phyloP scores from a whole-genome alignment of 2,329 filamentous ascomycete species.

The Aspergillus fructus region DNA sequence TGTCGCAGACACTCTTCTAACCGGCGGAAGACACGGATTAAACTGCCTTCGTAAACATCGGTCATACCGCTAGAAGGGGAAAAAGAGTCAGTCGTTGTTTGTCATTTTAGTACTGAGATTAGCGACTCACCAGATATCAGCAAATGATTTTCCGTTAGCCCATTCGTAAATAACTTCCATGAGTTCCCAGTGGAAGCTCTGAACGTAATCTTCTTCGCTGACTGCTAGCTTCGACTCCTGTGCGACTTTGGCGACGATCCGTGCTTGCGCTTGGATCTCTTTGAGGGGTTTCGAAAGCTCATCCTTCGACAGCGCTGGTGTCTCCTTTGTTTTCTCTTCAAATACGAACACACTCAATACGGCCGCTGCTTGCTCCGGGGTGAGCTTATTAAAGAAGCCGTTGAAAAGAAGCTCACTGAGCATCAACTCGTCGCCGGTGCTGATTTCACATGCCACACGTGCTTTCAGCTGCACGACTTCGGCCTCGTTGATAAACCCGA shows the following conservation, averaged over 20 bases:
- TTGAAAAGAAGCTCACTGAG: constrained; percentile 93
- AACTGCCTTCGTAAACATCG: constrained; percentile 91
- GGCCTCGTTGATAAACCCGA: constrained; percentile 92
- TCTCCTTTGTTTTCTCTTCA: constrained; percentile 86
- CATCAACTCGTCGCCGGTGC: constrained; percentile 90
- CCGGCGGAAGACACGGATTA: constrained; percentile 93
- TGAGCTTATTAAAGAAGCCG: constrained; percentile 94
- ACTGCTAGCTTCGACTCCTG: constrained; percentile 89
- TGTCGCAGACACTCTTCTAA: constrained; percentile 92
- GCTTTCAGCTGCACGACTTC: constrained; percentile 97
- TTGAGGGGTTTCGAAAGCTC: constrained; percentile 82
- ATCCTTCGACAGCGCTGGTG: constrained; percentile 66
- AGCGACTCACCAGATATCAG: constrained; percentile 82
- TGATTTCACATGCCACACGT: constrained; percentile 96
- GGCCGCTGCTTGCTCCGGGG: constrained; percentile 81
- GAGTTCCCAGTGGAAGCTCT: constrained; percentile 86
- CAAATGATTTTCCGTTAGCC: constrained; percentile 86
- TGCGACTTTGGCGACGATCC: constrained; percentile 87
- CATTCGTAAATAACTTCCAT: constrained; percentile 96
- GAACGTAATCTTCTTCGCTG: constrained; percentile 93
- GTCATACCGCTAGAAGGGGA: constrained; percentile 81
- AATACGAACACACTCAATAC: constrained; percentile 94
- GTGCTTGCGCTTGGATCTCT: constrained; percentile 83
- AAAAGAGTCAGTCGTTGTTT: constrained; percentile 7
- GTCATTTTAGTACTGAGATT: background rate